These are phyloP conservation scores for Taphrina flavorubra DNA, from an alignment of 1,139 yeast species.

Conservation along the genomic window DNA sequence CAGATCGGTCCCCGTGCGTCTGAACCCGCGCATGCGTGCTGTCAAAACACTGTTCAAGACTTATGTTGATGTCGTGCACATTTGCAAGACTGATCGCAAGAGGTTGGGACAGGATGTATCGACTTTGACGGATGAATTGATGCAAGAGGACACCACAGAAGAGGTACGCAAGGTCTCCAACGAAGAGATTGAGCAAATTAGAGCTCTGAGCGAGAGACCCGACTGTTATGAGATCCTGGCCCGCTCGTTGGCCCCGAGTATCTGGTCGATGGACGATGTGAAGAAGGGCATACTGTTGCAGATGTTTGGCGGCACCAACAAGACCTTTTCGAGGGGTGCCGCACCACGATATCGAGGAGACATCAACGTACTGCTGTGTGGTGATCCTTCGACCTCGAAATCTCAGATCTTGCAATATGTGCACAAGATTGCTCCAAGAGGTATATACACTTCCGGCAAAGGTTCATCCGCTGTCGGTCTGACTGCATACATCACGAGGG, in stretches of 20 bases:
- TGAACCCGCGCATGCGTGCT: conserved; percentile 83
- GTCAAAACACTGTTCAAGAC: conserved; percentile 87
- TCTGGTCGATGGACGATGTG: conserved; percentile 93
- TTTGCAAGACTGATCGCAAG: conserved; percentile 81
- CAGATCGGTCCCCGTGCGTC: conserved; percentile 88
- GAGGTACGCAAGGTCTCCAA: conserved; percentile 72
- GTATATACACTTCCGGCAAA: conserved; percentile 96
- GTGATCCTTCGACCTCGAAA: conserved; percentile 97
- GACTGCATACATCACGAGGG: conserved; percentile 95
- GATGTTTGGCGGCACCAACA: conserved; percentile 93
- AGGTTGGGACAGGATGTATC: conserved; percentile 81
- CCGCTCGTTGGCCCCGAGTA: conserved; percentile 92
- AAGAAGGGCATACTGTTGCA: conserved; percentile 92
- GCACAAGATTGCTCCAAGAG: conserved; percentile 96
- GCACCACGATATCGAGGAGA: conserved; percentile 87
- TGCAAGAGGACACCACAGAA: conserved; percentile 57
- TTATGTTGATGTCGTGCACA: conserved; percentile 90
- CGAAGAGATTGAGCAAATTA: conserved; percentile 70
- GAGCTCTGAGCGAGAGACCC: conserved; percentile 65
- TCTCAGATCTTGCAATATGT: conserved; percentile 90
- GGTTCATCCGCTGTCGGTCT: conserved; percentile 99
- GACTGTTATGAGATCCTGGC: conserved; percentile 89
- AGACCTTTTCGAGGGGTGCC: conserved; percentile 86
- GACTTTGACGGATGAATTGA: conserved; percentile 65
- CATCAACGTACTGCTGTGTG: conserved; percentile 85